Evolutionary conservation across 192 early-diverging fungal genomes (phyloP), one percentile per base, ranked within the genome.

Genomic region (Coemansia sp.): DNA sequence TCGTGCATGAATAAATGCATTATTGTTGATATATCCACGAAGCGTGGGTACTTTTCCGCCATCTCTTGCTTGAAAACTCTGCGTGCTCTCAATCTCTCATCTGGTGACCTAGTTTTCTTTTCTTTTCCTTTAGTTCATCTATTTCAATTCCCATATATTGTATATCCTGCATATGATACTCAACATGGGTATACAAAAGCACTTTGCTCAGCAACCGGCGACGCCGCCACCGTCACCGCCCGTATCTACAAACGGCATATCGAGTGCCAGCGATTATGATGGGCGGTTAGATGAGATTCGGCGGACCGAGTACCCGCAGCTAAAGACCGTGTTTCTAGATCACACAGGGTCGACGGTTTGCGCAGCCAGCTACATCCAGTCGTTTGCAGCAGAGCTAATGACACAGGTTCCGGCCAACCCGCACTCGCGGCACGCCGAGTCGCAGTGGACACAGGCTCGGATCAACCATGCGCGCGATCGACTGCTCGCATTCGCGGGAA

Each of bases 321-420:
- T 87, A 24, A 73, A 58, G 55, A 69, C 74, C 2, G 76, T 85
- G 10, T 88, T 87, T 51, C 68, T 90, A 14, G 88, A 90, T 57
- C 88, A 90, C 64, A 74, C 87, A 3, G 89, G 89, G 19, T 69
- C 89, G 2, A 88, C 88, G 10, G 52, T 85, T 3, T 84, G 75
- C 32, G 64, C 85, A 3, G 73, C 82, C 49, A 73, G 63, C 57
- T 70, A 79, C 14, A 53, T 87, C 24, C 60, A 66, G 10, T 67
- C 65, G 0, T 76, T 84, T 59, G 37, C 75, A 3, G 37, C 70
- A 11, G 81, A 86, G 39, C 64, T 89, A 32, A 66, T 78, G 5
- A 64, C 60, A 8, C 73, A 81, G 22, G 70, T 88, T 7, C 88
- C 82, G 17, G 86, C 84, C 47, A 90, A 90, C 56, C 87, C 89